Conservation (phyloP, 2,329 filamentous ascomycete genomes). For the Aspergillus japonicus region DNA sequence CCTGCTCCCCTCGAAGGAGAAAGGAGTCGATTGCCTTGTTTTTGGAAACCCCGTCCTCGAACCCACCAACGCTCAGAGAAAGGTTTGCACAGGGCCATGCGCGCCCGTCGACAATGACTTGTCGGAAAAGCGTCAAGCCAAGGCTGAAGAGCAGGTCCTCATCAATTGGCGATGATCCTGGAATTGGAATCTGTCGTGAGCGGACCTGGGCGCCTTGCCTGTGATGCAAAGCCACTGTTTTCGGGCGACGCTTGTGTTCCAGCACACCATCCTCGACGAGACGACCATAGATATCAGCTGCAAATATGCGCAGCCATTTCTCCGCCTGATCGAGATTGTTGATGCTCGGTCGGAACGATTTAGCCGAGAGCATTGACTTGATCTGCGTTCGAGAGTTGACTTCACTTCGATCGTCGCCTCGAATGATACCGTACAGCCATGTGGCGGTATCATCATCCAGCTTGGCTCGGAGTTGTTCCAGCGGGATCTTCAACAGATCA, state of each 20-base stretch:
- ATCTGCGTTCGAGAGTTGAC: slow-evolving; percentile 90
- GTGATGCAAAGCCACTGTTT: slow-evolving; percentile 81
- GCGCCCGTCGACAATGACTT: slow-evolving; percentile 73
- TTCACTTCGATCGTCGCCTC: slow-evolving; percentile 82
- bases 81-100: slow-evolving; percentile 93
- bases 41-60: slow-evolving; percentile 80
- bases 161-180: slow-evolving; percentile 69
- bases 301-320: slow-evolving; percentile 88
- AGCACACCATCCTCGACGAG: slow-evolving; percentile 87
- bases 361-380: slow-evolving; percentile 96
- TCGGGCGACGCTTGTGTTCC: slow-evolving; percentile 82
- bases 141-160: slow-evolving; percentile 72
- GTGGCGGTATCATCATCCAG: slow-evolving; percentile 79
- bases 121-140: slow-evolving; percentile 71
- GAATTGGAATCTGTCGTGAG: slow-evolving; percentile 74
- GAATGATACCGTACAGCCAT: slow-evolving; percentile 82
- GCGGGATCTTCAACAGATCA: slow-evolving; percentile 68
- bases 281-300: slow-evolving; percentile 83
- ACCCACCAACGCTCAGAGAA: slow-evolving; percentile 83
- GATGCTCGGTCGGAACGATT: slow-evolving; percentile 86
- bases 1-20: slow-evolving; percentile 66
- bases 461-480: slow-evolving; percentile 74
- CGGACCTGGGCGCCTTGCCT: slow-evolving; percentile 70
- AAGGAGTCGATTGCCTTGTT: slow-evolving; percentile 87
- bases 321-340: slow-evolving; percentile 73